Base-by-base conservation (phyloP, 2,329 filamentous ascomycete species). In the Neonectria sp. region DNA sequence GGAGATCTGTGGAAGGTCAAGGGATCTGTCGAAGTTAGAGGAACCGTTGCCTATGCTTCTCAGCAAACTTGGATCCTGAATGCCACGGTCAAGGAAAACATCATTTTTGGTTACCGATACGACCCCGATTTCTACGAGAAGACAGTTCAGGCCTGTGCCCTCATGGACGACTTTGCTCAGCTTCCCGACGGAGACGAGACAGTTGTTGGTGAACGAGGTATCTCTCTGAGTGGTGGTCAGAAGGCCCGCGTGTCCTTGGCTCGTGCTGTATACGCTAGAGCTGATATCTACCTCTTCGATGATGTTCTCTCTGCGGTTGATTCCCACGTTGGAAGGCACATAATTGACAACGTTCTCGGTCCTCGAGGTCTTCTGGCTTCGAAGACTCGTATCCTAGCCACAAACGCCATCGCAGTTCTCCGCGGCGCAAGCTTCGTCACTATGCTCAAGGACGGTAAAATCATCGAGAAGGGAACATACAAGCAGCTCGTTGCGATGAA, bases 11-110 rank as follows among this genome's bases (percentile, higher is more conserved):
- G 92, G 91, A 98, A 98, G 80, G 86, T 92, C 56, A 90, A 93
- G 68, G 96, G 96, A 55, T 88, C 93, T 69, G 95, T 98, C 4
- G 86, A 93, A 62, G 87, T 99, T 11, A 91, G 93, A 73, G 97
- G 96, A 53, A 90, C 88, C 31, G 89, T 94, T 46, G 96, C 96
- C 1, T 99, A 98, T 79, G 96, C 97, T 65, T 93, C 95, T 17
- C 97, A 99, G 80, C 91, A 93, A 76, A 86, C 95, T 24, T 99
- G 97, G 96, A 93, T 99, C 59, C 95, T 98, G 91, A 99, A 99
- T 78, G 96, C 96, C 9, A 97, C 93, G 33, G 95, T 99, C 63
- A 94, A 95, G 75, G 96, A 99, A 78, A 99, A 99, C 78, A 97
- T 99, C 73, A 87, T 98, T 5, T 99, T 99, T 77, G 96, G 96